phyloP scores from a whole-genome alignment of 2,329 filamentous ascomycete genomes.

The Cytospora mali region DNA sequence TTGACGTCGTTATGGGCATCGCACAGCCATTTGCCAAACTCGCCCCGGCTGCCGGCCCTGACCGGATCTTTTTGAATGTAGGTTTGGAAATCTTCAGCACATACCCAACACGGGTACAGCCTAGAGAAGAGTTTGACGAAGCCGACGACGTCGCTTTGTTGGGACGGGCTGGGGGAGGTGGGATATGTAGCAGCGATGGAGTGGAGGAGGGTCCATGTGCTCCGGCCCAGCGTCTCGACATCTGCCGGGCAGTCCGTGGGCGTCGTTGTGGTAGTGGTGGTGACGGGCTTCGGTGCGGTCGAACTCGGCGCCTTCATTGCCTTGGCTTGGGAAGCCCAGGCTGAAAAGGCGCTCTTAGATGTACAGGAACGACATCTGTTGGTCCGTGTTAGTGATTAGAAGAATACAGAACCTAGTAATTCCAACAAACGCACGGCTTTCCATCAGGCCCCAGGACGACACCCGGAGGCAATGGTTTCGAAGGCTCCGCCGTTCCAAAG shows the following conservation, averaged over 20 bases:
- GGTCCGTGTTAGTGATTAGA: constrained; percentile 31
- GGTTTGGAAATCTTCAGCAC: constrained; percentile 84
- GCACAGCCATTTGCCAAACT: constrained; percentile 82
- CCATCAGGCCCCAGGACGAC: constrained; percentile 78
- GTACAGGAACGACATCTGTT: constrained; percentile 73
- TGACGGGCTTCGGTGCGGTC: constrained; percentile 38
- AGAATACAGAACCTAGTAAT: background rate
- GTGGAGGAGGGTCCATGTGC: constrained; percentile 92
- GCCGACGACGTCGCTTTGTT: constrained; percentile 75
- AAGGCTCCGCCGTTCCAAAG: constrained; percentile 37
- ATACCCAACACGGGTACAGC: constrained; percentile 94
- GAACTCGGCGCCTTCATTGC: constrained; percentile 43
- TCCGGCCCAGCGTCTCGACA: constrained; percentile 82
- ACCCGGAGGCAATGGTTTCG: constrained; percentile 67
- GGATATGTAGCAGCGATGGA: constrained; percentile 89
- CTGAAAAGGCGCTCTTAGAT: constrained; percentile 62
- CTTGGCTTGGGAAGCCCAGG: constrained; percentile 60
- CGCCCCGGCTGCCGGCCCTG: constrained; percentile 58
- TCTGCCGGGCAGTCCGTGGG: constrained; percentile 80
- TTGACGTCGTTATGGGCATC: constrained; percentile 88
- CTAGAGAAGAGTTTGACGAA: constrained; percentile 83
- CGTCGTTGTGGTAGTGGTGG: constrained; percentile 38
- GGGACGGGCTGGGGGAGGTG: constrained; percentile 61
- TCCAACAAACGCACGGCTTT: constrained; percentile 70
- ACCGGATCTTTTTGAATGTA: constrained; percentile 79